These are phyloP conservation scores for Psilocybe azurescens DNA, from an alignment of 768 basidiomycete genomes.

Conservation along the genomic window DNA sequence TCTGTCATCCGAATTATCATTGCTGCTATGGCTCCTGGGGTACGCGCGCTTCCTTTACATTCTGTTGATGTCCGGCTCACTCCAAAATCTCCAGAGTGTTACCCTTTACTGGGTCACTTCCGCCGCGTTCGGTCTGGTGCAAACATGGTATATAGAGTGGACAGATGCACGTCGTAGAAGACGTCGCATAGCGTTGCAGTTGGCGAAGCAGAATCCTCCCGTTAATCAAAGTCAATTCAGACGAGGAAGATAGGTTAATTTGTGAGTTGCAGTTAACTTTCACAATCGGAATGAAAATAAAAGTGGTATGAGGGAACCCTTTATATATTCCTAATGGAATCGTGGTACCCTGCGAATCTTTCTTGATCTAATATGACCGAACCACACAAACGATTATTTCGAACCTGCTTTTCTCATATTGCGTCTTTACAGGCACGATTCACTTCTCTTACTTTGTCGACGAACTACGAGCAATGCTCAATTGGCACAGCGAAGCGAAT, in stretches of 20 bases:
- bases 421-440: neutral
- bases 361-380: slow-evolving; percentile 95
- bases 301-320: slow-evolving; percentile 77
- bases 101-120: slow-evolving; percentile 82
- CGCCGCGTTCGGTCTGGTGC: slow-evolving; percentile 72
- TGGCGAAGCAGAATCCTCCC: neutral
- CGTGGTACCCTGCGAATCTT: slow-evolving; percentile 61
- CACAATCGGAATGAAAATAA: slow-evolving; percentile 65
- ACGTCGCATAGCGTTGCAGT: slow-evolving; percentile 15
- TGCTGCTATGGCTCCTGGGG: slow-evolving; percentile 74
- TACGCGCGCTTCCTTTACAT: slow-evolving; percentile 30
- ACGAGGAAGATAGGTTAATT: neutral
- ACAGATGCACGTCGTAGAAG: slow-evolving; percentile 51
- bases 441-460: too few species aligned
- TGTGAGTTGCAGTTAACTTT: slow-evolving; percentile 27
- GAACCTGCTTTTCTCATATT: neutral
- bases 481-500: too few species aligned
- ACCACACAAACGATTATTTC: neutral
- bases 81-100: slow-evolving; percentile 53
- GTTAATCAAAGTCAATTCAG: neutral
- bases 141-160: slow-evolving; percentile 78
- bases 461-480: neutral
- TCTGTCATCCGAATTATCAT: slow-evolving; percentile 72
- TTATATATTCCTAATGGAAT: slow-evolving; percentile 32
- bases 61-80: neutral